These are phyloP conservation scores for Cornus florida DNA, from an alignment of 148 eudicot species.

Conservation along the genomic window DNA sequence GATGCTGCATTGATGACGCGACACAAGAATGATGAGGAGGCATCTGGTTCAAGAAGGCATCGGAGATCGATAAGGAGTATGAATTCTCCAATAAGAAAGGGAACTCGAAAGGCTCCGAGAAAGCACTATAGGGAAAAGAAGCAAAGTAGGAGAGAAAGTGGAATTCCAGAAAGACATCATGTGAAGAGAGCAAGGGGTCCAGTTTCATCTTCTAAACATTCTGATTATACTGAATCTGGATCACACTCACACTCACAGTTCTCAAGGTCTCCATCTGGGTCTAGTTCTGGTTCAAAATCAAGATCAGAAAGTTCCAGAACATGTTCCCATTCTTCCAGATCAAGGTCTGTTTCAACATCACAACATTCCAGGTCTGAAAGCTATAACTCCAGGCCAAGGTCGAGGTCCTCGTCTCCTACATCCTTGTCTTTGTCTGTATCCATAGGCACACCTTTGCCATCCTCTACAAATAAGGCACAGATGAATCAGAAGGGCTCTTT, in stretches of 20 bases:
- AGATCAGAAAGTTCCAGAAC: slow-evolving; percentile 14
- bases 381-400: background rate
- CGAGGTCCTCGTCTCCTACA: slow-evolving; percentile 32
- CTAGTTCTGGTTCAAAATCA: slow-evolving; percentile 29
- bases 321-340: background rate
- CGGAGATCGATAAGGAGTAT: slow-evolving; percentile 16
- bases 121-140: background rate
- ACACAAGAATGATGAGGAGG: background rate
- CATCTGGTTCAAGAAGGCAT: slow-evolving; percentile 25
- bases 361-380: background rate
- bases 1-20: background rate
- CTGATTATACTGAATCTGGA: slow-evolving; percentile 26
- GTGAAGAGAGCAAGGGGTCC: slow-evolving; percentile 33
- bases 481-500: slow-evolving; percentile 22
- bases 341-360: background rate
- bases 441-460: slow-evolving; percentile 21
- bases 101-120: slow-evolving; percentile 17
- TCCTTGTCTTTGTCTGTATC: slow-evolving; percentile 36
- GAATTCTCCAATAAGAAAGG: slow-evolving; percentile 13
- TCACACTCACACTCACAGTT: slow-evolving; percentile 19
- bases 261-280: slow-evolving; percentile 12
- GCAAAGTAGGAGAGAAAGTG: background rate
- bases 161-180: slow-evolving; percentile 1
- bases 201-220: slow-evolving; percentile 19
- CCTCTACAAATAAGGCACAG: slow-evolving; percentile 29